Evolutionary conservation across 2,329 filamentous ascomycete genomes (phyloP), one percentile per base, ranked within the genome.

Genomic region (Arachnomyces sp.): DNA sequence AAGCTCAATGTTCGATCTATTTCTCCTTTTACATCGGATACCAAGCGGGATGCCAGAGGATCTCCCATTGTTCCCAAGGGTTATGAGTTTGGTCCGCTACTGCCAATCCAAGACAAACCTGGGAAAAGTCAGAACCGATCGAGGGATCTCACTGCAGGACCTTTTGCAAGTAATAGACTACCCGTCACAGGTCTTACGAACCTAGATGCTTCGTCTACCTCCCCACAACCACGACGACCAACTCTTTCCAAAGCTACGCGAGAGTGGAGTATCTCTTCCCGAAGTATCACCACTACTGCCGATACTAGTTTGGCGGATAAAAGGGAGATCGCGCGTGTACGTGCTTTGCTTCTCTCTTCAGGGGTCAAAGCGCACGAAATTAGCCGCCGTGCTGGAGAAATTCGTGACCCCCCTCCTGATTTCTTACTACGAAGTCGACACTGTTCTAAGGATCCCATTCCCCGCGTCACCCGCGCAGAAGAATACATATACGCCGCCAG

Each of bases 351-450:
- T 31, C 70, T 94, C 15, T 84, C 81, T 47, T 86, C 87, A 0
- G 89, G 88, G n/a, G 81, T 95, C 55, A 94, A 93, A 64, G 89
- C 90, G 0, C 80, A 80, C 53, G 85, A 92, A 55, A 84, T 95
- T 40, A 72, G 73, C 18, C 74, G 79, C 3, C 76, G 82, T 34
- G 79, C 82, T 3, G 64, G 80, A 33, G 68, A 71, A 28, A 44
- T 57, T 14, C 61, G 61, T 14, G 53, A 53, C 15, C 53, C 56
- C 16, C 59, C 60, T 9, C 56, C 63, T 4, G 52, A 54, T 2
- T 64, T 67, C 16, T 43, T 63, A 37, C 47, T 65, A 17, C n/a
- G 17, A 52, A 39, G 53, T 47, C 35, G 46, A 59, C 6, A 44
- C 54, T 13, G 52, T 50, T 3, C 34, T 53, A 9, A 49, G 57